These are phyloP conservation scores for Nematocida displodere DNA, from an alignment of 371 early-diverging fungal genomes.

Conservation along the genomic window DNA sequence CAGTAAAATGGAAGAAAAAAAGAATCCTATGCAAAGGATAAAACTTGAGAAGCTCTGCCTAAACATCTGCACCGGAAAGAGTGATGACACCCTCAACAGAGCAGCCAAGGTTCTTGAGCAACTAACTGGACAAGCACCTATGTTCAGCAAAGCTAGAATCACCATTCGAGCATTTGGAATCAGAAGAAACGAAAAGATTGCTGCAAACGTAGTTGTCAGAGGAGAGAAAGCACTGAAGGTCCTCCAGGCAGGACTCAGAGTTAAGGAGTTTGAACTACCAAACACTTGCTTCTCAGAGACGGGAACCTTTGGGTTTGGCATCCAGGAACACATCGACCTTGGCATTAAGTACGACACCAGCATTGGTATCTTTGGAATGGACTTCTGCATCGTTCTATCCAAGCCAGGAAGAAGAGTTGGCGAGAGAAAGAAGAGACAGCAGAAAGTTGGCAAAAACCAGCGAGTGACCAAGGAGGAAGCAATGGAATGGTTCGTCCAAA, in stretches of 20 bases:
- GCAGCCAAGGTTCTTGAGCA: constrained; percentile 99
- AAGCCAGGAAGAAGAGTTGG: constrained; percentile 91
- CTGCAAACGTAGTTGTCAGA: constrained; percentile 94
- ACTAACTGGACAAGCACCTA: constrained; percentile 95
- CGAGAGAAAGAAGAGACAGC: constrained; percentile 80
- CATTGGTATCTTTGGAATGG: constrained; percentile 81
- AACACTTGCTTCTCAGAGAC: constrained; percentile 86
- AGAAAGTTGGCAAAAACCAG: constrained; percentile 83
- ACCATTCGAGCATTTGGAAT: constrained; percentile 99
- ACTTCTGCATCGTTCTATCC: constrained; percentile 91
- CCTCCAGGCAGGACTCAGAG: constrained; percentile 94
- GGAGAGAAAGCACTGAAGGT: constrained; percentile 89
- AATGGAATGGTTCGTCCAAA: constrained; percentile 68
- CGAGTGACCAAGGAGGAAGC: constrained; percentile 77
- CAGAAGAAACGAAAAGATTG: constrained; percentile 99
- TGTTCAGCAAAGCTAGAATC: constrained; percentile 96
- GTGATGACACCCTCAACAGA: constrained; percentile 94
- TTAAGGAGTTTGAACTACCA: constrained; percentile 96
- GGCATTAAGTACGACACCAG: constrained; percentile 99
- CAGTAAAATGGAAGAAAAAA: constrained; percentile 27
- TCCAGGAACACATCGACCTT: constrained; percentile 99
- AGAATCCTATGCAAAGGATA: constrained; percentile 89
- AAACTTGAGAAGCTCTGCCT: constrained; percentile 97
- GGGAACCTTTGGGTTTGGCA: constrained; percentile 99
- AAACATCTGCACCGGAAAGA: constrained; percentile 95